phyloP scores from a whole-genome alignment of 495 filamentous ascomycete species.

The Penicillium bialowiezense region DNA sequence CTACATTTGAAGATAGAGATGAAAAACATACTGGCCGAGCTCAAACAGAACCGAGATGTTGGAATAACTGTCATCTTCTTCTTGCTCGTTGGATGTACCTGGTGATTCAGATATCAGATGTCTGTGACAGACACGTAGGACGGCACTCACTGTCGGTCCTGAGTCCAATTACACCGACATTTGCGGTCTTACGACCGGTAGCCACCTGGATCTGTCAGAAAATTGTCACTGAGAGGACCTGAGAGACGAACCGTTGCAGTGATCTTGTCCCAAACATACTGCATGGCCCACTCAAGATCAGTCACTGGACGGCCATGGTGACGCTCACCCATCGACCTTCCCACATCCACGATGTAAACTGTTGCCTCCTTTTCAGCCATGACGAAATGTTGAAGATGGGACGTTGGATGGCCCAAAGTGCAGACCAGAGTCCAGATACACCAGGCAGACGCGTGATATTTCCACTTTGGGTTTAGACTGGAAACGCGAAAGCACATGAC shows the following conservation, averaged over 20 bases:
- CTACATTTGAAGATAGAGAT: neutral
- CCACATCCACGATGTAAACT: constrained; percentile 88
- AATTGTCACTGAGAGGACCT: neutral
- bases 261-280: constrained; percentile 96
- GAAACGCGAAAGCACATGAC: constrained; percentile 43
- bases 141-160: constrained; percentile 62
- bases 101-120: constrained; percentile 10
- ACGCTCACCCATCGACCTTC: constrained; percentile 74
- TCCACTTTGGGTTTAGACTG: constrained; percentile 33
- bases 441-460: constrained; percentile 50
- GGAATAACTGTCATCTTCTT: constrained; percentile 56
- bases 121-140: neutral
- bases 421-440: constrained; percentile 4
- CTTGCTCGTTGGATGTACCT: constrained; percentile 68
- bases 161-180: constrained; percentile 76
- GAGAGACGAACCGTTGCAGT: constrained; percentile 62
- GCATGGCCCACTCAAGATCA: constrained; percentile 86
- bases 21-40: constrained; percentile 57
- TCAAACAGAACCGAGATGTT: constrained; percentile 73
- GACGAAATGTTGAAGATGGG: constrained; percentile 9
- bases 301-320: constrained; percentile 71
- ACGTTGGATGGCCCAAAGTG: constrained; percentile 10
- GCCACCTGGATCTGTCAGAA: constrained; percentile 52
- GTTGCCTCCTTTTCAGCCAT: constrained; percentile 97
- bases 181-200: constrained; percentile 77